phyloP scores from a whole-genome alignment of 23 red algal species.

The Cyanidioschyzon merolae region DNA sequence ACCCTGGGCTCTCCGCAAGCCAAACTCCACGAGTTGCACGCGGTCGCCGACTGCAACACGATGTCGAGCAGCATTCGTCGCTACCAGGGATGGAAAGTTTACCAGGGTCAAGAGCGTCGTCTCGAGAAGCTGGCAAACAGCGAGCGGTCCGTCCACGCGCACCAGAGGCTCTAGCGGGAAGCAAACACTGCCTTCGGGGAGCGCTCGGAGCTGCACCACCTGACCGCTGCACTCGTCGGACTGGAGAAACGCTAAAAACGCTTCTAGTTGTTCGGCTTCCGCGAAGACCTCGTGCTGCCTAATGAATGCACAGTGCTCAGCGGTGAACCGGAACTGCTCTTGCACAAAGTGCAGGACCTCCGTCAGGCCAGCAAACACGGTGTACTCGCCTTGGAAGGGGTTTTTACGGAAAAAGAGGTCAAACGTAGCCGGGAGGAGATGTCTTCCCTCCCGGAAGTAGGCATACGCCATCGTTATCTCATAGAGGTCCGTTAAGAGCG shows the following conservation, averaged over 20 bases:
- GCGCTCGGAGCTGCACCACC: slow-evolving; percentile 23
- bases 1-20: slow-evolving; percentile 66
- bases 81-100: slow-evolving; percentile 53
- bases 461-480: slow-evolving; percentile 84
- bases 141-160: slow-evolving; percentile 45
- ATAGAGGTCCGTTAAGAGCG: slow-evolving; percentile 61
- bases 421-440: slow-evolving; percentile 27
- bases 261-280: slow-evolving; percentile 18
- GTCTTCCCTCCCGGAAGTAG: slow-evolving; percentile 38
- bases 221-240: slow-evolving; percentile 2
- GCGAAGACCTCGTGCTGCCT: neutral
- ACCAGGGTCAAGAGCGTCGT: slow-evolving; percentile 65
- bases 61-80: slow-evolving; percentile 61
- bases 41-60: slow-evolving; percentile 39
- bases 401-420: slow-evolving; percentile 56
- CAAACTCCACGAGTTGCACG: slow-evolving; percentile 64
- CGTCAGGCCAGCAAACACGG: slow-evolving; percentile 47
- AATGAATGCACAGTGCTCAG: slow-evolving; percentile 27
- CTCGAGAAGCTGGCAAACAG: slow-evolving; percentile 66
- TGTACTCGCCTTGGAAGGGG: slow-evolving; percentile 39
- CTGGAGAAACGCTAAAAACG: slow-evolving; percentile 43
- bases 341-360: slow-evolving; percentile 41
- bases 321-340: slow-evolving; percentile 35
- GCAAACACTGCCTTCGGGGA: slow-evolving; percentile 32
- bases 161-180: slow-evolving; percentile 55